Evolutionary conservation across 306 rosid genomes (phyloP).

Genomic region (Echinosophora koreensis): DNA sequence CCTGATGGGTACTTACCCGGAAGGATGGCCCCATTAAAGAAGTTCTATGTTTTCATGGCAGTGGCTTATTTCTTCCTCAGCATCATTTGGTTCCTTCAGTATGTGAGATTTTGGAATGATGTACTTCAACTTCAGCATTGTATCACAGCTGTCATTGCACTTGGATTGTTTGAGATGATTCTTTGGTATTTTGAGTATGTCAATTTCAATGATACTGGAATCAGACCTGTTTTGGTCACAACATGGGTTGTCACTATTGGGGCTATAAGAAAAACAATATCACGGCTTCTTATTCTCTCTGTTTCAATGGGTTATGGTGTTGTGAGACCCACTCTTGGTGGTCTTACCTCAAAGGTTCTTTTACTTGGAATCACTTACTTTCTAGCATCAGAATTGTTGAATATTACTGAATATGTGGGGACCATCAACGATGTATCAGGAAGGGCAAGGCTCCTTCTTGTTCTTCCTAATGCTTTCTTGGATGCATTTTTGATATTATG

Average conservation of each 20-base stretch:
- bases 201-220: constrained; percentile 82
- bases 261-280: constrained; percentile 78
- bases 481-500: constrained; percentile 96
- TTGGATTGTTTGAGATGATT: constrained; percentile 94
- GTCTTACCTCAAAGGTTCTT: constrained; percentile 95
- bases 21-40: constrained; percentile 91
- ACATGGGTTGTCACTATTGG: constrained; percentile 93
- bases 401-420: constrained; percentile 92
- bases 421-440: constrained; percentile 92
- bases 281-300: constrained; percentile 82
- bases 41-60: constrained; percentile 78
- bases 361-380: constrained; percentile 87
- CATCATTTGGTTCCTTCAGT: constrained; percentile 86
- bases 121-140: constrained; percentile 95
- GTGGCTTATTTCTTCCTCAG: constrained; percentile 74
- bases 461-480: constrained; percentile 92
- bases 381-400: constrained; percentile 84
- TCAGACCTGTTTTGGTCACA: constrained; percentile 78
- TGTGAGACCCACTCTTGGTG: constrained; percentile 97
- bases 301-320: constrained; percentile 99
- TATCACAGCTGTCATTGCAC: constrained; percentile 77
- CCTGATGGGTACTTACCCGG: constrained; percentile 94
- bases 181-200: constrained; percentile 92
- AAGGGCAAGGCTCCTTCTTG: constrained; percentile 88
- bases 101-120: constrained; percentile 89